Percentiles rank a stretch among this genome's conserved stretches.
These are phyloP conservation scores for Trichoderma semiorbis DNA, from an alignment of 2,329 filamentous ascomycete species.

Conservation along the genomic window DNA sequence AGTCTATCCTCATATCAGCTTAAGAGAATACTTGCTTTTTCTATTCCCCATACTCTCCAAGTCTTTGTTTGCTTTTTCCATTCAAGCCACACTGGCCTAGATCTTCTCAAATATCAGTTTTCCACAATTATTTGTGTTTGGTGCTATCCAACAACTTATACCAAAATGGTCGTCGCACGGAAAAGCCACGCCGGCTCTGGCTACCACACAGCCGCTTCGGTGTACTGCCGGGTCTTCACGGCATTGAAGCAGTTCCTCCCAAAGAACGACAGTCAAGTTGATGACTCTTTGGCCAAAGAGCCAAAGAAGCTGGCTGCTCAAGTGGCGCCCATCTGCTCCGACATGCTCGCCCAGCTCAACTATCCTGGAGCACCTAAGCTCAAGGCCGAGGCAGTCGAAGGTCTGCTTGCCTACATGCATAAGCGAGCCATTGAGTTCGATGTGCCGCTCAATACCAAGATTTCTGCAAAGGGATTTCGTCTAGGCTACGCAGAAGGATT, in stretches of 20 bases:
- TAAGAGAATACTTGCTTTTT: not conserved
- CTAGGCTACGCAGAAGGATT: not conserved
- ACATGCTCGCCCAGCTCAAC: not conserved
- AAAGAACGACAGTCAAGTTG: not conserved
- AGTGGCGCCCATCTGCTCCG: not conserved
- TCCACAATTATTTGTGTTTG: not conserved
- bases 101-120: not conserved
- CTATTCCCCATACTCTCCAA: not conserved
- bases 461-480: not conserved
- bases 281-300: not conserved
- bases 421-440: constrained; percentile 6
- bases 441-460: not conserved
- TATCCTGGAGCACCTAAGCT: not conserved
- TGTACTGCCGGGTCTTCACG: not conserved
- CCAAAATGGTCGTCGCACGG: constrained; percentile 1
- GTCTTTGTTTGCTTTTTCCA: not conserved
- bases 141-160: not conserved
- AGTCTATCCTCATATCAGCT: constrained; percentile 1
- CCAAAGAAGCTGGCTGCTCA: not conserved
- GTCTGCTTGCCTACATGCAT: not conserved
- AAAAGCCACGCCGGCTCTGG: not conserved
- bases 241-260: not conserved
- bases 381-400: not conserved
- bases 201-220: not conserved
- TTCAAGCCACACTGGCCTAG: not conserved